Conservation (phyloP, 1,139 yeast species). For the Blastobotrys aristatus region DNA sequence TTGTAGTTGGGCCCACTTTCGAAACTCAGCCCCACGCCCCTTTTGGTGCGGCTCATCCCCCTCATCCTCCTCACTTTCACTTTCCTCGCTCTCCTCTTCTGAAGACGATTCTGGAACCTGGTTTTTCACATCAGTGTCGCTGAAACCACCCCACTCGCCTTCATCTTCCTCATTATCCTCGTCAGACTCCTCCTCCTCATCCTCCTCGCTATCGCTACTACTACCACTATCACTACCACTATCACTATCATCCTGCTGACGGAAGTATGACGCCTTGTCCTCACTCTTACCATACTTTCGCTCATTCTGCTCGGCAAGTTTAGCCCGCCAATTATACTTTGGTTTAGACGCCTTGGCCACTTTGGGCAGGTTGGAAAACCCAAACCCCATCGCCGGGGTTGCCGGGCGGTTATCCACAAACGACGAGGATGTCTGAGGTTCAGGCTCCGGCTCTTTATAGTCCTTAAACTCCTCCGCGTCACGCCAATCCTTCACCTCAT, state of each 20-base stretch:
- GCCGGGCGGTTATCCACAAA: constrained; percentile 59
- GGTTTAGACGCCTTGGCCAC: constrained; percentile 43
- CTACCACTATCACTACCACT: background rate
- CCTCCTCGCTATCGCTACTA: background rate
- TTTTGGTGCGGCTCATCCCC: constrained; percentile 26
- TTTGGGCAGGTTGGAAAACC: constrained; percentile 54
- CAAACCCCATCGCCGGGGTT: constrained; percentile 38
- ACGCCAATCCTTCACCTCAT: constrained; percentile 62
- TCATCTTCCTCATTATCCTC: constrained; percentile 19
- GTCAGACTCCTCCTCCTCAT: constrained; percentile 9
- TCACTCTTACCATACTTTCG: constrained; percentile 13
- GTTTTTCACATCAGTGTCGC: constrained; percentile 16
- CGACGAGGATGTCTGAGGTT: constrained; percentile 38
- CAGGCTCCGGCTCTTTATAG: background rate
- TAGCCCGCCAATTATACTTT: constrained; percentile 55
- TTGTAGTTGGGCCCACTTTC: constrained; percentile 50
- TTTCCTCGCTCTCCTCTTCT: constrained; percentile 9
- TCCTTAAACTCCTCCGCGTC: constrained; percentile 32
- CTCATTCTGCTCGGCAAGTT: constrained; percentile 44
- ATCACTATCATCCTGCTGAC: background rate
- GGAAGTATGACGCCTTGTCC: constrained; percentile 9
- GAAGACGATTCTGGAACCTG: constrained; percentile 18
- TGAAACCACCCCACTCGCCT: constrained; percentile 18
- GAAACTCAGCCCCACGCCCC: constrained; percentile 44
- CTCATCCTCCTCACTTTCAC: constrained; percentile 20